These are phyloP conservation scores for Juncus effusus DNA, from an alignment of 176 grass and related monocot species.

Conservation along the genomic window DNA sequence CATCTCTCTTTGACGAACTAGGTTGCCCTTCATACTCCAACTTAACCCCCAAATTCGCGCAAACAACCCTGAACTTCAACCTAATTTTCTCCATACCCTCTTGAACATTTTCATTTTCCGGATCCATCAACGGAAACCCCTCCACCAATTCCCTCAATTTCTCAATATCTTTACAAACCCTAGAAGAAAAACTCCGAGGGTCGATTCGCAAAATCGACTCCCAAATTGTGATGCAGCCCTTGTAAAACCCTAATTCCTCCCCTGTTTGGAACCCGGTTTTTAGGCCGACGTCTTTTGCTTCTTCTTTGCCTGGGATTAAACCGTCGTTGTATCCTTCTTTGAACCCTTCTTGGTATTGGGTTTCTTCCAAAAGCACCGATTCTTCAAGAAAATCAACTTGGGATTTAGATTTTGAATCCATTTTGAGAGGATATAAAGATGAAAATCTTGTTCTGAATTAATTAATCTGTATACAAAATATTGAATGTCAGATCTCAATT, in stretches of 20 bases:
- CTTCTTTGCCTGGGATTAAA: slow-evolving; percentile 54
- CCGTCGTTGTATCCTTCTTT: slow-evolving; percentile 63
- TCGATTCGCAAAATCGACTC: slow-evolving; percentile 38
- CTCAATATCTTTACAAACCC: slow-evolving; percentile 55
- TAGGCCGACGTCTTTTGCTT: slow-evolving; percentile 61
- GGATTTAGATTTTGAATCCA: slow-evolving; percentile 42
- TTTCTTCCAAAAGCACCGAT: slow-evolving; percentile 56
- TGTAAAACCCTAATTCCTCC: slow-evolving; percentile 80
- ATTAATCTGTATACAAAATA: not conserved
- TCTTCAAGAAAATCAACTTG: slow-evolving; percentile 51
- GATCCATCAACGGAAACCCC: slow-evolving; percentile 47
- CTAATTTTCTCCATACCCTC: slow-evolving; percentile 54
- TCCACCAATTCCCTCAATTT: slow-evolving; percentile 46
- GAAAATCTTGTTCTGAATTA: not conserved
- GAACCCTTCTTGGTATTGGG: slow-evolving; percentile 58
- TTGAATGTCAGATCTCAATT: not conserved
- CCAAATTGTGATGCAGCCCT: slow-evolving; percentile 68
- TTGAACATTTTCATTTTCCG: slow-evolving; percentile 64
- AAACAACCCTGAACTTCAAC: slow-evolving; percentile 69
- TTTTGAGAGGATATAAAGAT: slow-evolving; percentile 4
- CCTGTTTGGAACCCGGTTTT: slow-evolving; percentile 62
- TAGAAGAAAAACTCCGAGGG: slow-evolving; percentile 43
- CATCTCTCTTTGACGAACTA: slow-evolving; percentile 32
- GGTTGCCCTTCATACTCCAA: slow-evolving; percentile 61
- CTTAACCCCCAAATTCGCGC: slow-evolving; percentile 48